Evolutionary conservation across 139 green algal species (phyloP).

Genomic region (Auxenochlorella pyrenoidosa): DNA sequence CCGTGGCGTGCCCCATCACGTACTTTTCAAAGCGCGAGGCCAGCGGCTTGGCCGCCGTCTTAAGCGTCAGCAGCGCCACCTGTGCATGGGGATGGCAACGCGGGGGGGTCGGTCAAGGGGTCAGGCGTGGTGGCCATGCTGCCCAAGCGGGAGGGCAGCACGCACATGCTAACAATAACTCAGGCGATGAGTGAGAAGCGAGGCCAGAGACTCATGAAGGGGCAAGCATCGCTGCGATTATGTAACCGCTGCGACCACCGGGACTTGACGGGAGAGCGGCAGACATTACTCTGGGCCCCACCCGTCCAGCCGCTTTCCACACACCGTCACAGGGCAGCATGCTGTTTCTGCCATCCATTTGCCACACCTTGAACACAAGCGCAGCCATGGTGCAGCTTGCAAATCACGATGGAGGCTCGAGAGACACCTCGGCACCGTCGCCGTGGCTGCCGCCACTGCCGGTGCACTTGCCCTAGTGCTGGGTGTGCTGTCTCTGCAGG

Average conservation of each 20-base stretch:
- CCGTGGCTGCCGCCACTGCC: neutral
- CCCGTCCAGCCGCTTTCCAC: too few relatives aligned
- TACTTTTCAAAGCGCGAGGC: slow-evolving; percentile 69
- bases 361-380: slow-evolving; percentile 59
- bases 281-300: neutral
- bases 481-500: too few relatives aligned
- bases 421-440: neutral
- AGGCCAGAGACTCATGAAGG: too few relatives aligned
- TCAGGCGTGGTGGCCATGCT: too few relatives aligned
- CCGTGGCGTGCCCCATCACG: slow-evolving; percentile 68
- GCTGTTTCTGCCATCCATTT: too few relatives aligned
- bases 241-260: too few relatives aligned
- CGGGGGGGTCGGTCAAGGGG: too few relatives aligned
- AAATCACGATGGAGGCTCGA: neutral
- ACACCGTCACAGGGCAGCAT: neutral
- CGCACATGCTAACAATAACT: too few relatives aligned
- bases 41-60: slow-evolving; percentile 71
- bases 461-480: neutral
- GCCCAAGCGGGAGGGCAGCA: neutral
- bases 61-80: slow-evolving; percentile 52
- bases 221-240: neutral
- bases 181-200: too few relatives aligned
- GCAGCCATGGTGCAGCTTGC: slow-evolving; percentile 35
- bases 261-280: neutral
- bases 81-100: neutral